Percentiles rank a stretch among this genome's conserved stretches.
Evolutionary conservation across 306 rosid genomes (phyloP).

Genomic region (Herpetospermum pedunculosum): DNA sequence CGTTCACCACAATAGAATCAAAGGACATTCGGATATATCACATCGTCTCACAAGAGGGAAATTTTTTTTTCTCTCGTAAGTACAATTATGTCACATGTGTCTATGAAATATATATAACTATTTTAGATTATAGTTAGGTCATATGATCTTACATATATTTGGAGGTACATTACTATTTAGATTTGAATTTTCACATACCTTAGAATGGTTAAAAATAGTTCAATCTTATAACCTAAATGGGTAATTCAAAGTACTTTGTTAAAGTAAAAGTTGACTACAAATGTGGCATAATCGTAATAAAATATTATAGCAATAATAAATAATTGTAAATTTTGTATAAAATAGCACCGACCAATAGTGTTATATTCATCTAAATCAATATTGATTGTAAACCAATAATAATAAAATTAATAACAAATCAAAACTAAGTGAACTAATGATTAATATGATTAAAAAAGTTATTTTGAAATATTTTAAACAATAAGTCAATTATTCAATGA

Average conservation of each 20-base stretch:
- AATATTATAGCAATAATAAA: neutral
- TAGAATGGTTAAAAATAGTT: neutral
- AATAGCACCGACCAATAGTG: too few species aligned
- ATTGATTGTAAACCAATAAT: too few species aligned
- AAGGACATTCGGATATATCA: neutral
- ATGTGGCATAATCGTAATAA: neutral
- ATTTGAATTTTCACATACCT: neutral
- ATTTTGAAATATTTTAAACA: too few species aligned
- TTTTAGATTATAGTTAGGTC: neutral
- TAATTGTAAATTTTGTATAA: too few species aligned
- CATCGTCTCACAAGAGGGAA: neutral
- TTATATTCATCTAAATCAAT: neutral
- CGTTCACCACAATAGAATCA: neutral
- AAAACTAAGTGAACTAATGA: too few species aligned
- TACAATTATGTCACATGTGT: constrained; percentile 4
- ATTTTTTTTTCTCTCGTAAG: neutral
- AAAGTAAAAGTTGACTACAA: neutral
- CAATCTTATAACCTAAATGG: neutral
- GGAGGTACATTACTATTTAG: neutral
- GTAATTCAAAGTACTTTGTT: neutral
- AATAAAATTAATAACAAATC: too few species aligned
- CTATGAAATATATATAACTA: neutral
- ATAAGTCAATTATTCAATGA: too few species aligned
- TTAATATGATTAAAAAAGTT: too few species aligned
- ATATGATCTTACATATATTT: neutral